A percentile compares a stretch with the other conserved stretches of the same genome.
phyloP scores from a whole-genome alignment of 1,284 basidiomycete genomes.

The Pseudozyma sp. region DNA sequence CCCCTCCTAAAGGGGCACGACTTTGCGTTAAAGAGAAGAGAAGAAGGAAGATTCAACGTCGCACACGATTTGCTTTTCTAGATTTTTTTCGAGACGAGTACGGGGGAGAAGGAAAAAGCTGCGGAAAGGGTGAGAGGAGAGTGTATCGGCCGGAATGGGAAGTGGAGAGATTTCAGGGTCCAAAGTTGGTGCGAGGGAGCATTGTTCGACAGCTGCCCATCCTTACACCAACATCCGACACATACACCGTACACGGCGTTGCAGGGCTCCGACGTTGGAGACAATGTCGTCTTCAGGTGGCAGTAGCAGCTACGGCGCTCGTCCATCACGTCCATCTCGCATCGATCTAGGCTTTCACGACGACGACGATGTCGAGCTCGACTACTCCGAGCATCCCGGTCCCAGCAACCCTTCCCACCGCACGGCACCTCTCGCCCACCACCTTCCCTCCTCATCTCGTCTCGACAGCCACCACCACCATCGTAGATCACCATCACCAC shows the following conservation, averaged over 20 bases:
- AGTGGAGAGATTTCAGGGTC: slow-evolving; percentile 4
- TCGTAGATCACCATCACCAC: slow-evolving; percentile 20
- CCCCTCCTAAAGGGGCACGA: slow-evolving; percentile 41
- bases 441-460: neutral
- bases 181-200: neutral
- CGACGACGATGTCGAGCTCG: slow-evolving; percentile 27
- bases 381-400: slow-evolving; percentile 35
- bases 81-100: neutral
- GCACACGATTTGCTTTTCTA: slow-evolving; percentile 12
- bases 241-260: too few relatives aligned
- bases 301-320: neutral
- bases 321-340: slow-evolving; percentile 21
- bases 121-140: neutral
- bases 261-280: too few relatives aligned
- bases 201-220: slow-evolving; percentile 6
- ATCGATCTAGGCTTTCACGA: slow-evolving; percentile 17
- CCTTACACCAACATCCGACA: neutral
- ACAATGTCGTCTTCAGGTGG: slow-evolving; percentile 4
- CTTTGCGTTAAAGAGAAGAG: slow-evolving; percentile 52
- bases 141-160: slow-evolving; percentile 7
- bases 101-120: neutral
- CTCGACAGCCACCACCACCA: slow-evolving; percentile 1
- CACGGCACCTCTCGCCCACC: slow-evolving; percentile 5
- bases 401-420: slow-evolving; percentile 26
- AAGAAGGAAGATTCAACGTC: slow-evolving; percentile 12